These are phyloP conservation scores for Tulasnella sp. DNA, from an alignment of 768 basidiomycete species.

Conservation along the genomic window DNA sequence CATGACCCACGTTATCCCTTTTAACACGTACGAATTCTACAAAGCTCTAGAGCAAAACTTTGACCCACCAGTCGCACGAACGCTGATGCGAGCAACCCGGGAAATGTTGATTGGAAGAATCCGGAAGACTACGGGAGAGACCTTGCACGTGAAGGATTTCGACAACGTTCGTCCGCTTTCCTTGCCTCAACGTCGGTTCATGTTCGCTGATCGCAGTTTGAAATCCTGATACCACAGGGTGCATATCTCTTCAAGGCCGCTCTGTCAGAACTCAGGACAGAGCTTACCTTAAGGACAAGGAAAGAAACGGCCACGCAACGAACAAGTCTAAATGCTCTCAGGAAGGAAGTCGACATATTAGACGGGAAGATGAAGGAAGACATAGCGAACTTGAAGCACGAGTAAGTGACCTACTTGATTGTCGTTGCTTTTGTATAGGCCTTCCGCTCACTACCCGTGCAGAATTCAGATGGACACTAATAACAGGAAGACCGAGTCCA, in stretches of 20 bases:
- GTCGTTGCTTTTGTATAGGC: not conserved
- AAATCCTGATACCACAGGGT: slow-evolving; percentile 42
- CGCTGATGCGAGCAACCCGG: slow-evolving; percentile 73
- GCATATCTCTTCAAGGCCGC: slow-evolving; percentile 94
- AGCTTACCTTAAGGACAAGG: slow-evolving; percentile 66
- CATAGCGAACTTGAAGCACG: slow-evolving; percentile 76
- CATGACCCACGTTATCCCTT: slow-evolving; percentile 34
- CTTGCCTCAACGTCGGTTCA: not conserved
- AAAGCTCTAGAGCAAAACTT: slow-evolving; percentile 59
- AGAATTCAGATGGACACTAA: slow-evolving; percentile 97
- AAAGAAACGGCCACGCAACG: slow-evolving; percentile 79
- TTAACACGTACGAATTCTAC: slow-evolving; percentile 75
- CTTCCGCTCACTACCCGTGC: slow-evolving; percentile 6
- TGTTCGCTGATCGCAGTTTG: not conserved
- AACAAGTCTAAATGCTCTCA: slow-evolving; percentile 60
- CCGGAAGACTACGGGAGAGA: slow-evolving; percentile 58
- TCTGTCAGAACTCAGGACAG: slow-evolving; percentile 77
- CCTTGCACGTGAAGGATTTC: slow-evolving; percentile 61
- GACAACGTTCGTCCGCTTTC: slow-evolving; percentile 52
- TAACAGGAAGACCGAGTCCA: slow-evolving; percentile 83
- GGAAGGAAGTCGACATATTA: slow-evolving; percentile 76
- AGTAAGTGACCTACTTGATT: slow-evolving; percentile 42
- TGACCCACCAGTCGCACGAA: slow-evolving; percentile 57
- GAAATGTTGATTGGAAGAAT: slow-evolving; percentile 68
- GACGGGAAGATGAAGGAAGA: slow-evolving; percentile 93